phyloP scores from a whole-genome alignment of 164 flowering plant species.

The Kalanchoe fedtschenkoi region DNA sequence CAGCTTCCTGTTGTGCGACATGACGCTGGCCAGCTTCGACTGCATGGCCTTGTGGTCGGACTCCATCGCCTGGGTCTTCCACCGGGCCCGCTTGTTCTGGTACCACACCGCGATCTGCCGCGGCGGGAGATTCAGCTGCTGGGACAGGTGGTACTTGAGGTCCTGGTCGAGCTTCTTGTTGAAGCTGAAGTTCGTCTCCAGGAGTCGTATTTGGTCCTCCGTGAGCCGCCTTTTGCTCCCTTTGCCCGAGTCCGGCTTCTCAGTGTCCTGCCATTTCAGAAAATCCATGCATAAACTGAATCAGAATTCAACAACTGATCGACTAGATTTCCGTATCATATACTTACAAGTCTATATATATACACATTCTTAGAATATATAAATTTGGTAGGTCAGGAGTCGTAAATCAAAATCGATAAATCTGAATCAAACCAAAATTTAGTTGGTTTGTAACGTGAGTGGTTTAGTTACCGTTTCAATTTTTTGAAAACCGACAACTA shows the following conservation, averaged over 20 bases:
- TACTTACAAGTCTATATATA: background rate
- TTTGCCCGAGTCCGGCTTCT: constrained; percentile 11
- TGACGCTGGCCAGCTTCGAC: constrained; percentile 18
- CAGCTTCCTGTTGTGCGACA: constrained; percentile 25
- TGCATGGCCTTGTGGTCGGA: constrained; percentile 21
- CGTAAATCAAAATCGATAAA: too few species aligned
- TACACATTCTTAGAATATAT: background rate
- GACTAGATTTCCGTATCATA: background rate
- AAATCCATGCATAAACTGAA: background rate
- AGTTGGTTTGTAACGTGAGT: too few species aligned
- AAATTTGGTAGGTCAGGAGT: too few species aligned
- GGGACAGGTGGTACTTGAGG: constrained; percentile 22
- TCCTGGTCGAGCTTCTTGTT: constrained; percentile 27
- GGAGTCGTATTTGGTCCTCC: constrained; percentile 20
- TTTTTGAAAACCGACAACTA: too few species aligned
- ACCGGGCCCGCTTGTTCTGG: constrained; percentile 33
- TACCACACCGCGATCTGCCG: constrained; percentile 35
- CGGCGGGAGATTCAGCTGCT: constrained; percentile 22
- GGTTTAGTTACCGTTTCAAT: too few species aligned
- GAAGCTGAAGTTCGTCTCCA: constrained; percentile 26
- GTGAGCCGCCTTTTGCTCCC: constrained; percentile 24
- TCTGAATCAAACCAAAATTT: too few species aligned
- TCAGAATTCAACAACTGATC: background rate
- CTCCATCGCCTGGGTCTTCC: constrained; percentile 26
- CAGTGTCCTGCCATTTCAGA: background rate